Evolutionary conservation across 1,284 basidiomycete genomes (phyloP).

Genomic region (Naganishia sp.): DNA sequence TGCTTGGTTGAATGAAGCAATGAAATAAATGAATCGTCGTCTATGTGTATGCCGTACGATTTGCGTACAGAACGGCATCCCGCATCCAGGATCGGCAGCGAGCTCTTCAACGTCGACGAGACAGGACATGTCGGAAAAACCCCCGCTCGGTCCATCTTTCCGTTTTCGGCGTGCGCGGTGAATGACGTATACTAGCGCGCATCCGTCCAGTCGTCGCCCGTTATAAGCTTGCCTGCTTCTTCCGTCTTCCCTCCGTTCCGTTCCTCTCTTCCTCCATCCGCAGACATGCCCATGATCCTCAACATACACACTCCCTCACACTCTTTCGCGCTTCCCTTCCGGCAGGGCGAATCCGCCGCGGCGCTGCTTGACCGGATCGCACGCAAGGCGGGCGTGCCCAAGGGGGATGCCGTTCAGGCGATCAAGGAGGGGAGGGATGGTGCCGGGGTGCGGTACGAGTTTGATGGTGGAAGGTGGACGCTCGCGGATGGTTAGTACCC

Average conservation of each 20-base stretch:
- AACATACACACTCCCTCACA: slow-evolving; percentile 53
- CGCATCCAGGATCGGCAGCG: too few species aligned
- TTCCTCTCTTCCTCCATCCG: background rate
- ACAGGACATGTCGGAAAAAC: too few species aligned
- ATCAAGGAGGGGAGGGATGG: slow-evolving; percentile 40
- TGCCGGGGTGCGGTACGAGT: slow-evolving; percentile 50
- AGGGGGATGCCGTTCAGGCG: slow-evolving; percentile 34
- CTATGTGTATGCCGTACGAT: too few species aligned
- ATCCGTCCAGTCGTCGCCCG: too few species aligned
- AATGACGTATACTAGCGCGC: too few species aligned
- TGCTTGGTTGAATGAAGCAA: too few species aligned
- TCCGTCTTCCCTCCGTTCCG: background rate
- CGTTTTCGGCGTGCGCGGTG: too few species aligned
- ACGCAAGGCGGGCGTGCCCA: slow-evolving; percentile 39
- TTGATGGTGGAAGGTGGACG: slow-evolving; percentile 47
- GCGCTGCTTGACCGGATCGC: slow-evolving; percentile 44
- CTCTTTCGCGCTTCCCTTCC: slow-evolving; percentile 43
- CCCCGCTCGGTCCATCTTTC: too few species aligned
- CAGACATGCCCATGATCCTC: slow-evolving; percentile 32
- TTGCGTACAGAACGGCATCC: too few species aligned
- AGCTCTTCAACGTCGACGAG: too few species aligned
- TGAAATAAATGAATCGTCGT: too few species aligned
- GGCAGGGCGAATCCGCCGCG: slow-evolving; percentile 43
- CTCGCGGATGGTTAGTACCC: slow-evolving; percentile 52
- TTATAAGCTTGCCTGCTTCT: background rate